Evolutionary conservation across 306 rosid genomes (phyloP).

Genomic region (Pterocarpus santalinus): DNA sequence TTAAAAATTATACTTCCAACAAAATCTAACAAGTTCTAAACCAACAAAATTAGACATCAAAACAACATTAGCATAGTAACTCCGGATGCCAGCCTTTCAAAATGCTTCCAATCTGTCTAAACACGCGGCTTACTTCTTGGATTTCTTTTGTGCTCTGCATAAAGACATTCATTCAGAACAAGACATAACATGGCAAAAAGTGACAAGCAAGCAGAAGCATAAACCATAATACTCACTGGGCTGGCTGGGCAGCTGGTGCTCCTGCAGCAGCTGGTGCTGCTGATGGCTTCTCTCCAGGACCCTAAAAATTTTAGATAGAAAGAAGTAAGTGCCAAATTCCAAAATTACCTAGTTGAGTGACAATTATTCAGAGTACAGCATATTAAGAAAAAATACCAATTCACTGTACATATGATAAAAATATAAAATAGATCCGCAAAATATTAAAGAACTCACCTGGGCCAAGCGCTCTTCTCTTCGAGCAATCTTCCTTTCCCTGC

Average conservation of each 20-base stretch:
- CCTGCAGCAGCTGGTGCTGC: slow-evolving; percentile 54
- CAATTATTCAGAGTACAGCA: no score
- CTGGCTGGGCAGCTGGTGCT: slow-evolving; percentile 58
- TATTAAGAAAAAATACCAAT: background rate
- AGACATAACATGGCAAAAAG: background rate
- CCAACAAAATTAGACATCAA: slow-evolving; percentile 54
- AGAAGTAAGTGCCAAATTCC: no score
- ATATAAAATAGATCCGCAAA: no score
- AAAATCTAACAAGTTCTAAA: slow-evolving; percentile 48
- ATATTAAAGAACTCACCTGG: slow-evolving; percentile 56
- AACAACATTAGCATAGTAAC: slow-evolving; percentile 55
- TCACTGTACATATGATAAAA: background rate
- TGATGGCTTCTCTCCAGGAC: slow-evolving; percentile 75
- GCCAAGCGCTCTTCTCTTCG: slow-evolving; percentile 96
- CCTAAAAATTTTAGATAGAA: slow-evolving; percentile 54
- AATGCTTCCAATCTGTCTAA: background rate
- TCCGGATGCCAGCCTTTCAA: slow-evolving; percentile 24
- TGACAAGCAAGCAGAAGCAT: no score
- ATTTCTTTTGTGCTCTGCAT: slow-evolving; percentile 79
- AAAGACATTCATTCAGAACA: no score
- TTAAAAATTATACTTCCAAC: slow-evolving; percentile 45
- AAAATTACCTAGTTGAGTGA: no score
- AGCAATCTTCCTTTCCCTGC: slow-evolving; percentile 86
- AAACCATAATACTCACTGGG: slow-evolving; percentile 63
- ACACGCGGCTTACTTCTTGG: slow-evolving; percentile 67